These are phyloP conservation scores for Suhomyces coccinellae DNA, from an alignment of 1,139 yeast species.

Conservation along the genomic window DNA sequence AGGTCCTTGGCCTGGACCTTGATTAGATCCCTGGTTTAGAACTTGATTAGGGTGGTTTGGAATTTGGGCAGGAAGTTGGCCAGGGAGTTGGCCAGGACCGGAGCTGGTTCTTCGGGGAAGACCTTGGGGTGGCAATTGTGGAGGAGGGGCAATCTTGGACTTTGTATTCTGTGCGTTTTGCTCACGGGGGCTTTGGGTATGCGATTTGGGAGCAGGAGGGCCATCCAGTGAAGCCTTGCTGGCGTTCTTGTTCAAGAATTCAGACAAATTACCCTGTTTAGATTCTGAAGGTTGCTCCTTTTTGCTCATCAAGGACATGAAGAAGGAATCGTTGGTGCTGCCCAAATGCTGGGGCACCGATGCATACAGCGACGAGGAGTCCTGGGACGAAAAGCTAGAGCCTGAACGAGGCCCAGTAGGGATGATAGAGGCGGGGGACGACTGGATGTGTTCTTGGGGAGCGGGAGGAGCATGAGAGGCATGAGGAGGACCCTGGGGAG, in stretches of 20 bases:
- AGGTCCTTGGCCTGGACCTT: conserved; percentile 1
- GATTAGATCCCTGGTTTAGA: conserved; percentile 12
- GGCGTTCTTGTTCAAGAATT: conserved; percentile 5
- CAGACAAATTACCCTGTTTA: conserved; percentile 8
- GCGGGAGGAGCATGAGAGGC: neutral
- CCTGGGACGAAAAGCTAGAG: conserved; percentile 10
- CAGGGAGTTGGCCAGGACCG: conserved; percentile 12
- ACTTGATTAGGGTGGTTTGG: conserved; percentile 17
- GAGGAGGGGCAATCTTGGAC: neutral
- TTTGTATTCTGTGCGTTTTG: conserved; percentile 8
- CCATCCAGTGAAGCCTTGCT: neutral
- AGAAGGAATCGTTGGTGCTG: conserved; percentile 48
- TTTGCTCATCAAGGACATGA: conserved; percentile 52
- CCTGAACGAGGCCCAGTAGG: conserved; percentile 1
- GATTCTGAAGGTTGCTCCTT: conserved; percentile 19
- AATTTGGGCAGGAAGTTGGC: conserved; percentile 15
- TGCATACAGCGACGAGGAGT: conserved; percentile 5
- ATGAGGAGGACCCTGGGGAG: neutral
- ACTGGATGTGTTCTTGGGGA: neutral
- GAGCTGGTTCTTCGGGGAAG: conserved; percentile 1
- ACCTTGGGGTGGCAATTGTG: neutral
- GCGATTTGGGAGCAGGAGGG: conserved; percentile 10
- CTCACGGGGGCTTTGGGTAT: conserved; percentile 15
- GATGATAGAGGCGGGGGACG: neutral
- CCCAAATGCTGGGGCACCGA: conserved; percentile 5